These are phyloP conservation scores for Capsaspora owczarzaki DNA, from an alignment of 78 protist genomes.

Conservation along the genomic window DNA sequence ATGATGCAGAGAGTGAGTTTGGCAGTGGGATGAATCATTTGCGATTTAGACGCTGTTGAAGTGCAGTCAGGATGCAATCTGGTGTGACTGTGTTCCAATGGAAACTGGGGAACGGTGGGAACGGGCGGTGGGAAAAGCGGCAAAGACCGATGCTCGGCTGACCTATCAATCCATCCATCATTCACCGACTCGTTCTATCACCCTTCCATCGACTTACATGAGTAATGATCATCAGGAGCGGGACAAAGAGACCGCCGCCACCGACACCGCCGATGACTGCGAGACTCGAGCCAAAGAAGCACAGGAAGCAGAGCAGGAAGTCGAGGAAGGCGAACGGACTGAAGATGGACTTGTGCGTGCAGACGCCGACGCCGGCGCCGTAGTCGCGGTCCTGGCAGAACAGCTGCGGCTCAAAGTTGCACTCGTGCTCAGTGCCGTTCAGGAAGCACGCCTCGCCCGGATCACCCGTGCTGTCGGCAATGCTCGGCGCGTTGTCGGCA, in stretches of 20 bases:
- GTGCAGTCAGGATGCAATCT: no score
- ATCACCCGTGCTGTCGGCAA: no score
- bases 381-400: not conserved
- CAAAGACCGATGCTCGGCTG: not conserved
- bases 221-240: conserved; percentile 19
- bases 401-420: not conserved
- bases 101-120: not conserved
- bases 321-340: not conserved
- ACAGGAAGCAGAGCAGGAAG: not conserved
- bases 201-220: not conserved
- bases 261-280: conserved; percentile 39
- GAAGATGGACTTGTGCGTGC: not conserved
- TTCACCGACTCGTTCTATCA: no score
- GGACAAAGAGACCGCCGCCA: conserved; percentile 61
- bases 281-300: not conserved
- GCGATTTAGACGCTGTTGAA: no score
- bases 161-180: no score
- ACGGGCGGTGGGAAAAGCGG: not conserved
- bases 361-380: not conserved
- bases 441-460: no score
- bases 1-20: no score
- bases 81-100: not conserved
- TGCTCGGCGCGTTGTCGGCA: no score
- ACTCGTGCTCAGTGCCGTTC: no score
- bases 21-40: no score